These are phyloP conservation scores for Sclerotinia subarctica DNA, from an alignment of 2,329 filamentous ascomycete genomes.

Conservation along the genomic window DNA sequence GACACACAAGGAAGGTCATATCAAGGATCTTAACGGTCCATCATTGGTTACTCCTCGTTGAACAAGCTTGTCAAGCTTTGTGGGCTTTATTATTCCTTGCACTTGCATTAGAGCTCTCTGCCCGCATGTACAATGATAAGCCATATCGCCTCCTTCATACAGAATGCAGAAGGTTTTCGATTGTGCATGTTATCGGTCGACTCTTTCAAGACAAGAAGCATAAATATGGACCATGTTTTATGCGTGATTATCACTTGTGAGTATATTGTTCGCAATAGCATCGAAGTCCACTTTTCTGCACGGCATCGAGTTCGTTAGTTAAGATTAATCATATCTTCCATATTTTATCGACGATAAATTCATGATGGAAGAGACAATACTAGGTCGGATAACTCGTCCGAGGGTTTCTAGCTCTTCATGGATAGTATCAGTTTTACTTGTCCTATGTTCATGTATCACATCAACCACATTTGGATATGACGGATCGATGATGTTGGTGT, in stretches of 20 bases:
- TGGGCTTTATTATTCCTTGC: neutral
- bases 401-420: slow-evolving; percentile 19
- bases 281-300: neutral
- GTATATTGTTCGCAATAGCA: neutral
- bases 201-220: neutral
- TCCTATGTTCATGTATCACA: slow-evolving; percentile 27
- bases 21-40: neutral
- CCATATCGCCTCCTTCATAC: neutral
- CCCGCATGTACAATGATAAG: slow-evolving; percentile 10
- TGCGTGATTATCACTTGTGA: neutral
- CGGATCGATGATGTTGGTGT: slow-evolving; percentile 28
- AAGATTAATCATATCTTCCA: neutral
- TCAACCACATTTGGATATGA: slow-evolving; percentile 31
- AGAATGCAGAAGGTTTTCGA: neutral
- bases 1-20: neutral
- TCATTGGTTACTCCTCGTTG: neutral
- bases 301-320: neutral
- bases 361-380: slow-evolving; percentile 8
- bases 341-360: neutral
- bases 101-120: neutral
- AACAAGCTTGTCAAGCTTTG: slow-evolving; percentile 15
- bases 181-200: neutral
- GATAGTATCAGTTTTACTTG: slow-evolving; percentile 18
- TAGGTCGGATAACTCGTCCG: slow-evolving; percentile 9
- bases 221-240: neutral